A percentile compares a stretch with the other conserved stretches of the same genome.
Conservation (phyloP, 1,139 yeast genomes). For the Tardiomyces digboiensis region DNA sequence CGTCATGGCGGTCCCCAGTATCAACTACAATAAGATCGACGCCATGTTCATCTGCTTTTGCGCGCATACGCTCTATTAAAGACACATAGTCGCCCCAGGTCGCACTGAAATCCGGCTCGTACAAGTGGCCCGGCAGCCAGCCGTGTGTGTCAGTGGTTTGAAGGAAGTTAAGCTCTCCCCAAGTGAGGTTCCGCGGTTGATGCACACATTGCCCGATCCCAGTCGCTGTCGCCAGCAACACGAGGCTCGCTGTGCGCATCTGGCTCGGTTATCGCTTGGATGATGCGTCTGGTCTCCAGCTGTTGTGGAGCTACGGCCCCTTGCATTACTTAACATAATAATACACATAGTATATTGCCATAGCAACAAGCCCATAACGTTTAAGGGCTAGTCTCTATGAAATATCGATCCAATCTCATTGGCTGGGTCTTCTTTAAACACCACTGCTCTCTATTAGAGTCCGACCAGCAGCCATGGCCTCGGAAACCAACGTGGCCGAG, state of each 20-base stretch:
- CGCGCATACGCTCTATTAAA: conserved; percentile 44
- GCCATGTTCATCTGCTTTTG: conserved; percentile 32
- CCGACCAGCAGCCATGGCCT: not conserved
- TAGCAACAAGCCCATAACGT: not conserved
- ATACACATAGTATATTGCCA: not conserved
- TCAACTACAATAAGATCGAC: conserved; percentile 70
- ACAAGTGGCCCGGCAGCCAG: conserved; percentile 84
- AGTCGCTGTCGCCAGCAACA: not conserved
- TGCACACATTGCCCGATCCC: not conserved
- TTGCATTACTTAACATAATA: not conserved
- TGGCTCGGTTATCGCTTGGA: not conserved
- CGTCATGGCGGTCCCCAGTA: conserved; percentile 93
- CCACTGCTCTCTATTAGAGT: not conserved
- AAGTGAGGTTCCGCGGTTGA: conserved; percentile 36
- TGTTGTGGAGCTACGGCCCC: not conserved
- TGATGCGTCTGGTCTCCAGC: too few species aligned
- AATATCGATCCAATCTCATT: not conserved
- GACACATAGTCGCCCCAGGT: conserved; percentile 93
- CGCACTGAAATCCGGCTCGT: conserved; percentile 66
- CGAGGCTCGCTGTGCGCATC: too few species aligned
- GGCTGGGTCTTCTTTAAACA: not conserved
- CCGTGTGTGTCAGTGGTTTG: conserved; percentile 94
- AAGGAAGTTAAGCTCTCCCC: conserved; percentile 71
- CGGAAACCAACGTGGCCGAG: not conserved
- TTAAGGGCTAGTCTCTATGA: not conserved